Evolutionary conservation across 1,139 yeast species (phyloP).

Genomic region (Pneumocystis sp.): DNA sequence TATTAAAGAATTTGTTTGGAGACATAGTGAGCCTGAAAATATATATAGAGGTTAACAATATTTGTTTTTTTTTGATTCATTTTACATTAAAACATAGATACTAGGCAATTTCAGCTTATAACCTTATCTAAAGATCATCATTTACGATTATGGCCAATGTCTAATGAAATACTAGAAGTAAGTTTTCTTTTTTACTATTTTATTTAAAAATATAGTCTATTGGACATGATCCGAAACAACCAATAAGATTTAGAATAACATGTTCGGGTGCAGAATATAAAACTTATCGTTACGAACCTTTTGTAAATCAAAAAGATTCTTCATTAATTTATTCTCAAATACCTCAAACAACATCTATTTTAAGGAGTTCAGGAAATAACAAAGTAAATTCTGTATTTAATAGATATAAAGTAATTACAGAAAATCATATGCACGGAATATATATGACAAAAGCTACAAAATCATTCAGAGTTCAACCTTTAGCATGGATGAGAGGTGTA

Average conservation of each 20-base stretch:
- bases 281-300: constrained; percentile 40
- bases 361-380: not conserved
- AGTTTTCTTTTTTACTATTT: not conserved
- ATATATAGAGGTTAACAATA: not conserved
- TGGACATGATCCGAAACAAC: constrained; percentile 34
- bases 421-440: not conserved
- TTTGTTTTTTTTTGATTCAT: not conserved
- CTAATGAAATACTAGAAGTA: constrained; percentile 37
- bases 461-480: constrained; percentile 29
- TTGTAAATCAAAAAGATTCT: constrained; percentile 1
- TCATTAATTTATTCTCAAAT: not conserved
- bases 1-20: constrained; percentile 39
- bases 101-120: constrained; percentile 73
- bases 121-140: constrained; percentile 91
- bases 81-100: constrained; percentile 31
- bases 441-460: constrained; percentile 5
- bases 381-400: not conserved
- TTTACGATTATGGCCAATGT: constrained; percentile 66
- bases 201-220: constrained; percentile 26
- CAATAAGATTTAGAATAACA: constrained; percentile 27
- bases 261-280: constrained; percentile 32
- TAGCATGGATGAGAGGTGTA: constrained; percentile 91
- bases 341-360: not conserved
- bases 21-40: not conserved
- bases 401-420: not conserved